Evolutionary conservation across 31 red algal genomes (phyloP).

Genomic region (Odonthalia washingtoniensis): DNA sequence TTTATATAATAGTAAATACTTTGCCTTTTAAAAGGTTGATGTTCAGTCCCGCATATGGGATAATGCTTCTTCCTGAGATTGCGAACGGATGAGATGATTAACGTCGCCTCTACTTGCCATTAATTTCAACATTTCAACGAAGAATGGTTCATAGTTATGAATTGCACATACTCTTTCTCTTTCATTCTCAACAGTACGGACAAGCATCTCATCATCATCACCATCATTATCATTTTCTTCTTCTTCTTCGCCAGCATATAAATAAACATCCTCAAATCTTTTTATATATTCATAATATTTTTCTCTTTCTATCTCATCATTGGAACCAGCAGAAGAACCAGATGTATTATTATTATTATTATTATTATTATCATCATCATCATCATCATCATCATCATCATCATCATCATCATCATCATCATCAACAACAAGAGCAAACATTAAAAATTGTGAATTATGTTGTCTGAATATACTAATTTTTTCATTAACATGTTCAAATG

Average conservation of each 20-base stretch:
- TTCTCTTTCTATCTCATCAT: too few species aligned
- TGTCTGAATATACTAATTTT: slow-evolving; percentile 29
- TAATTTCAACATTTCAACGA: slow-evolving; percentile 73
- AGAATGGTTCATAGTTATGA: slow-evolving; percentile 68
- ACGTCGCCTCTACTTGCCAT: slow-evolving; percentile 65
- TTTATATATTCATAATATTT: neutral
- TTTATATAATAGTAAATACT: too few species aligned
- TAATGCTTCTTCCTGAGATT: too few species aligned
- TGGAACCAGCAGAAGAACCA: neutral
- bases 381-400: neutral
- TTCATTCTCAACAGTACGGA: slow-evolving; percentile 18
- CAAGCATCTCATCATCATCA: slow-evolving; percentile 16
- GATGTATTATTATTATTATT: neutral
- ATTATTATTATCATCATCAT: neutral
- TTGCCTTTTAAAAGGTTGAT: too few species aligned
- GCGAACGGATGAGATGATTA: slow-evolving; percentile 43
- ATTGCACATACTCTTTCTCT: slow-evolving; percentile 44
- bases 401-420: neutral
- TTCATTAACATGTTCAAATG: neutral
- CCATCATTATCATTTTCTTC: slow-evolving; percentile 13
- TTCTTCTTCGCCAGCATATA: neutral
- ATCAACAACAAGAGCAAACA: slow-evolving; percentile 24
- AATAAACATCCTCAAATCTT: neutral
- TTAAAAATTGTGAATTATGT: slow-evolving; percentile 41
- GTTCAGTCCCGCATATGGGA: too few species aligned